Conservation (phyloP, 208 protist genomes). For the Sergeia podlipaevii region DNA sequence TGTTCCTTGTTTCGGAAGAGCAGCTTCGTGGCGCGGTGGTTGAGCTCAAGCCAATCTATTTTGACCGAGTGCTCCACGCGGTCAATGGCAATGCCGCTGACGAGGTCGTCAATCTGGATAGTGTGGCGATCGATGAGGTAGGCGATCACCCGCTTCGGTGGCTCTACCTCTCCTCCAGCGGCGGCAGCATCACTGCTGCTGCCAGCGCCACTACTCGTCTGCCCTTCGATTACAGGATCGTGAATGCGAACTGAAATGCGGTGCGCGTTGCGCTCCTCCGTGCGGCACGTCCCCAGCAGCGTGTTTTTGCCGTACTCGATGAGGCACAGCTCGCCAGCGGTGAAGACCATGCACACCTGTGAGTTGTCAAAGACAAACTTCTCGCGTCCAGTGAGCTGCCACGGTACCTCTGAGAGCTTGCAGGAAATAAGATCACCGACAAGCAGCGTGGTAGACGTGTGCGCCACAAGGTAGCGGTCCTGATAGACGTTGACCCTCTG, state of each 20-base stretch:
- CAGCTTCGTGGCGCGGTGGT: conserved; percentile 90
- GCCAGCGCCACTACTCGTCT: conserved; percentile 12
- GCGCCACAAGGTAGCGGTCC: conserved; percentile 95
- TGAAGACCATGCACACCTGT: conserved; percentile 96
- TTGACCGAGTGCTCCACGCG: conserved; percentile 89
- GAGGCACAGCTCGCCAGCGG: conserved; percentile 94
- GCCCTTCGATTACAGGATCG: conserved; percentile 33
- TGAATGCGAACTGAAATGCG: conserved; percentile 92
- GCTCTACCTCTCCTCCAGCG: conserved; percentile 12
- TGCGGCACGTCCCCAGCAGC: conserved; percentile 94
- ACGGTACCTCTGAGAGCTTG: conserved; percentile 94
- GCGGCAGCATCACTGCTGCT: not conserved
- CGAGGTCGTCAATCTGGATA: conserved; percentile 93
- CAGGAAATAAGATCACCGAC: conserved; percentile 94
- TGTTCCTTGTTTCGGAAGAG: conserved; percentile 97
- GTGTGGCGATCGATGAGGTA: conserved; percentile 96
- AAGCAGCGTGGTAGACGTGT: conserved; percentile 95
- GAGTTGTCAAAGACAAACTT: conserved; percentile 97
- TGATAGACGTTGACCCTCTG: conserved; percentile 95
- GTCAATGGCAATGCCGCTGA: conserved; percentile 76
- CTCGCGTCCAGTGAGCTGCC: conserved; percentile 89
- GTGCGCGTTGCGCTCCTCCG: conserved; percentile 94
- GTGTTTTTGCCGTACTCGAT: conserved; percentile 97
- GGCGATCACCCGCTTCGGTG: conserved; percentile 88
- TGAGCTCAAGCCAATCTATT: conserved; percentile 97